A percentile compares a stretch with the other conserved stretches of the same genome.
phyloP scores from a whole-genome alignment of 169 alveolate species.

The Theileria annulata region DNA sequence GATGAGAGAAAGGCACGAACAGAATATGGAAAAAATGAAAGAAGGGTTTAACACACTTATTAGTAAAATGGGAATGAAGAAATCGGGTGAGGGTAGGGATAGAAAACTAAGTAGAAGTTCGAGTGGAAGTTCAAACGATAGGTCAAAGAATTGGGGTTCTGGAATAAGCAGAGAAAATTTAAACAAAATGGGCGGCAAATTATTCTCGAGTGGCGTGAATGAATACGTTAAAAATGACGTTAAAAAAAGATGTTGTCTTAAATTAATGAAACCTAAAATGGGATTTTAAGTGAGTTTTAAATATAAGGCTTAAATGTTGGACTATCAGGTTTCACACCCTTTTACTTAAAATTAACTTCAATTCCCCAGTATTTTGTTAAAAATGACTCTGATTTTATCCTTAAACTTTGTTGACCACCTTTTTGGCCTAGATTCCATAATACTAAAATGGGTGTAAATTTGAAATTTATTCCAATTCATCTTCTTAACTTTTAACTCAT shows the following conservation, averaged over 20 bases:
- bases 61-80: neutral
- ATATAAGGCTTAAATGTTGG: neutral
- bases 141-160: too few species aligned
- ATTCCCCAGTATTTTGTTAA: neutral
- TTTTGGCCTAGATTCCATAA: neutral
- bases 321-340: neutral
- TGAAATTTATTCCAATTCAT: neutral
- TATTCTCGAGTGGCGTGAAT: neutral
- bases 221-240: neutral
- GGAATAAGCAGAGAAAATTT: neutral
- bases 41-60: neutral
- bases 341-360: neutral
- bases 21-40: constrained; percentile 4
- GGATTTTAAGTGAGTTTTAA: neutral
- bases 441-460: neutral
- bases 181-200: neutral
- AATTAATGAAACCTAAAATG: neutral
- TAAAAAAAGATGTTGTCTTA: neutral
- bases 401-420: neutral
- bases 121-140: neutral
- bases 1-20: constrained; percentile 6
- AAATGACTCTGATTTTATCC: neutral
- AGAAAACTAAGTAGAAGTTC: neutral
- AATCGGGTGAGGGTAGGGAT: neutral
- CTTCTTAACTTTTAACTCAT: neutral